Conservation (phyloP, 192 early-diverging fungal species). For the Coemansia sp. region DNA sequence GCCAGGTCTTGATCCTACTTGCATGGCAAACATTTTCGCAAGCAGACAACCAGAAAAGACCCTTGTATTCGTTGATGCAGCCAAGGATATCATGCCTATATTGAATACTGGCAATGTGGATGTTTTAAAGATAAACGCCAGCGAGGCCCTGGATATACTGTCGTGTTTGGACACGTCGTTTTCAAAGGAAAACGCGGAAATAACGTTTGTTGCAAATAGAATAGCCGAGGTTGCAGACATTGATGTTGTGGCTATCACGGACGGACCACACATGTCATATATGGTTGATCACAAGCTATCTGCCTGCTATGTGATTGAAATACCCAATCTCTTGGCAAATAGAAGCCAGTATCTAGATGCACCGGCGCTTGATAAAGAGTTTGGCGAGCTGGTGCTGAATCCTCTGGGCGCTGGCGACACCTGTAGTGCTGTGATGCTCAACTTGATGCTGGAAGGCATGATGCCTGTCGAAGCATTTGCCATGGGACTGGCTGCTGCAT, state of each 20-base stretch:
- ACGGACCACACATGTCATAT: slow-evolving; percentile 22
- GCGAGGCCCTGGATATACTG: slow-evolving; percentile 9
- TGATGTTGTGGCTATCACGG: slow-evolving; percentile 25
- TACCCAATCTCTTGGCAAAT: slow-evolving; percentile 23
- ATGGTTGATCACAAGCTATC: slow-evolving; percentile 2
- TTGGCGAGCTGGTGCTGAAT: slow-evolving; percentile 11
- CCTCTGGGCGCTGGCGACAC: slow-evolving; percentile 46
- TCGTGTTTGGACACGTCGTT: not conserved
- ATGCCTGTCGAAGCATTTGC: slow-evolving; percentile 31
- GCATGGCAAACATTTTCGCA: slow-evolving; percentile 14
- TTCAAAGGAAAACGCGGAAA: not conserved
- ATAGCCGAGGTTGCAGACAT: slow-evolving; percentile 3
- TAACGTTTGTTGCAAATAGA: not conserved
- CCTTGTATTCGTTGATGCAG: slow-evolving; percentile 31
- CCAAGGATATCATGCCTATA: slow-evolving; percentile 21
- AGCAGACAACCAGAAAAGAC: slow-evolving; percentile 4
- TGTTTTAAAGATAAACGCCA: slow-evolving; percentile 31
- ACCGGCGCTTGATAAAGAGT: not conserved
- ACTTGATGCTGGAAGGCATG: slow-evolving; percentile 11
- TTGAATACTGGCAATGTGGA: slow-evolving; percentile 18
- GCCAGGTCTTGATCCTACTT: slow-evolving; percentile 7
- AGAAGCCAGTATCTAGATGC: slow-evolving; percentile 9
- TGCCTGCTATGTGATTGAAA: slow-evolving; percentile 2
- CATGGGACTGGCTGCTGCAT: slow-evolving; percentile 38
- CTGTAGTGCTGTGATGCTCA: slow-evolving; percentile 38